phyloP scores from a whole-genome alignment of 176 grass and related monocot species.

The Stipa capillata region DNA sequence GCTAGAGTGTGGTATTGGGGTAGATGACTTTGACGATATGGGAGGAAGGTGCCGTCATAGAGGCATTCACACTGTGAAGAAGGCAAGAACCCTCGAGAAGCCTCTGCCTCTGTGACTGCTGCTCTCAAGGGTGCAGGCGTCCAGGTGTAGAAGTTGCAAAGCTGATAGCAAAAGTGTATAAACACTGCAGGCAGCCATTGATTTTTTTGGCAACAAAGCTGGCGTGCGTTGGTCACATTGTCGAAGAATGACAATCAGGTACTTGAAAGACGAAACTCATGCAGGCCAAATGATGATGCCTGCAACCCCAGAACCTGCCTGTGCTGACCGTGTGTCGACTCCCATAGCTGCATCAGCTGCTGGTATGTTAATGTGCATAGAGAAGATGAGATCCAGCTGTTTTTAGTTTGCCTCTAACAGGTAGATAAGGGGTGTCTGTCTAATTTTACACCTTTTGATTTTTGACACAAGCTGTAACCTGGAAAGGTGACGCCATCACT shows the following conservation, averaged over 20 bases:
- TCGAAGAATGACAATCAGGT: constrained; percentile 12
- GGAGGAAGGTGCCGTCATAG: constrained; percentile 63
- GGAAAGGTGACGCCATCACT: not conserved
- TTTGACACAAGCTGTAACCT: constrained; percentile 24
- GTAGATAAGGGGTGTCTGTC: constrained; percentile 28
- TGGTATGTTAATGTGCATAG: constrained; percentile 56
- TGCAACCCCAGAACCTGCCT: not conserved
- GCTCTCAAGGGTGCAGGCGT: constrained; percentile 72
- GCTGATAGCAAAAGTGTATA: not conserved
- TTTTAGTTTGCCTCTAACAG: constrained; percentile 41
- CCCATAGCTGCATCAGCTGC: constrained; percentile 15
- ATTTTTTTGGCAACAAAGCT: constrained; percentile 5
- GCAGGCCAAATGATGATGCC: not conserved
- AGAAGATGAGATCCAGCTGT: constrained; percentile 23
- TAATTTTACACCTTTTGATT: constrained; percentile 22
- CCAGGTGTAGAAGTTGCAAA: constrained; percentile 29
- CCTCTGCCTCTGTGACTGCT: constrained; percentile 65
- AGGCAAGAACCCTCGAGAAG: constrained; percentile 89
- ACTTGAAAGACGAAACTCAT: not conserved
- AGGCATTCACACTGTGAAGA: constrained; percentile 77
- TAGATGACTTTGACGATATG: constrained; percentile 76
- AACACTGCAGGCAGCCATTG: constrained; percentile 23
- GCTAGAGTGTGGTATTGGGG: constrained; percentile 84
- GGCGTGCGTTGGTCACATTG: not conserved
- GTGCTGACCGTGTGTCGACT: constrained; percentile 5